These are phyloP conservation scores for Globisporangium acanthophoron DNA, from an alignment of 352 stramenopile species.

Conservation along the genomic window DNA sequence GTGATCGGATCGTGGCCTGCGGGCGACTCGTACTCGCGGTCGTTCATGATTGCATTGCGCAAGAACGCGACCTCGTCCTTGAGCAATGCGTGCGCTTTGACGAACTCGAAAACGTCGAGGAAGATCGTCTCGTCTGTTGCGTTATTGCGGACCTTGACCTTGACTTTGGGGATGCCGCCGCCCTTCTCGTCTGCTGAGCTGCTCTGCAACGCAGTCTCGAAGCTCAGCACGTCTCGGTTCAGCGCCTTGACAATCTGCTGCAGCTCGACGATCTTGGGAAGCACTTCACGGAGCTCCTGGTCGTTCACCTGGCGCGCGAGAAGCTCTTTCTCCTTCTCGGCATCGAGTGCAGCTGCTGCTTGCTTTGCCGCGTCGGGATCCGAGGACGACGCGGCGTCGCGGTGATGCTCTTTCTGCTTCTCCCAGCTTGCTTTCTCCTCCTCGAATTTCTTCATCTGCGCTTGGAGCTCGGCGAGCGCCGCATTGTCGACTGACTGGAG, in stretches of 20 bases:
- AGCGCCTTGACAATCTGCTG: constrained; percentile 89
- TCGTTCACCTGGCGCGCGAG: constrained; percentile 81
- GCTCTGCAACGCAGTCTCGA: constrained; percentile 88
- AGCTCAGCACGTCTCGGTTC: constrained; percentile 89
- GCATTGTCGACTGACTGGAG: constrained; percentile 68
- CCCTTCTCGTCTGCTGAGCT: constrained; percentile 38
- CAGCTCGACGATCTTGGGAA: constrained; percentile 90
- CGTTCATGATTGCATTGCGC: constrained; percentile 87
- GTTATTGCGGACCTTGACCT: constrained; percentile 89
- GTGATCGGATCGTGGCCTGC: constrained; percentile 87
- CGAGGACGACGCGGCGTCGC: constrained; percentile 17
- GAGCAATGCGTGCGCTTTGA: constrained; percentile 78
- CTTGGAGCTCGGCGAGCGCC: constrained; percentile 80
- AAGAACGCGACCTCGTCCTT: constrained; percentile 89
- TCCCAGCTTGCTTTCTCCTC: constrained; percentile 88
- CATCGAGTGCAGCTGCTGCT: constrained; percentile 24
- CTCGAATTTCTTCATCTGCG: constrained; percentile 87
- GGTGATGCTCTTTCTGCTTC: constrained; percentile 59
- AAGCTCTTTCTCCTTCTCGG: constrained; percentile 57
- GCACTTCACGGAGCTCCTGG: constrained; percentile 89
- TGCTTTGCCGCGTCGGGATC: constrained; percentile 25
- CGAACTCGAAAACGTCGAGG: constrained; percentile 92
- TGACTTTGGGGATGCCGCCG: constrained; percentile 74
- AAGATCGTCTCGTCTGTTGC: constrained; percentile 88
- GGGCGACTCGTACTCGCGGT: constrained; percentile 84